Evolutionary conservation across 208 protist species (phyloP), one percentile per base, ranked within the genome.

Genomic region (Trypanosoma melophagium): DNA sequence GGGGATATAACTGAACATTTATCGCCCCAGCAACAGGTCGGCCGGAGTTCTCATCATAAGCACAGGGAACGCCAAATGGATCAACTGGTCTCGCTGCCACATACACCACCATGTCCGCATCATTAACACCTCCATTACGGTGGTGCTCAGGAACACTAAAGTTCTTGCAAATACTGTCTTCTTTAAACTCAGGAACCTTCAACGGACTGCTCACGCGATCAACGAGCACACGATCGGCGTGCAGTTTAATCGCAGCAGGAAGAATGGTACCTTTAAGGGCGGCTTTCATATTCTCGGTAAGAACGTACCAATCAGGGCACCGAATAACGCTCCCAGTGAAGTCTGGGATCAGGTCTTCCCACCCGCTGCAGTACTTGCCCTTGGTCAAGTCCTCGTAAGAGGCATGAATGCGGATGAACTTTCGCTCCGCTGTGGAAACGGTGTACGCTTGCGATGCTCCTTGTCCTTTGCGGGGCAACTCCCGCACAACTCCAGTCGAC

Each of bases 1-100:
- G 86, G 71, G 65, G 77, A 53, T 47, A 24, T 54, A 1, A 80
- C 69, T 5, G 76, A 58, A 89, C 47, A 71, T 84, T 86, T 28
- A 74, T 40, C 22, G 78, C 77, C 17, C 74, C 82, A 13, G 79
- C 73, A 13, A 77, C 41, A 2, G 83, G 80, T 3, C 60, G 75
- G 9, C 50, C 50, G 5, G 28, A 35, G 19, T 65, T 55, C 1
- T 31, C 4, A 31, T 66, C 50, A 38, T 60, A 58, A 8, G 60
- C 42, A 60, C 88, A 94, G 13, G 71, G 47, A 12, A 40, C 51
- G n/a, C 80, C 75, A 21, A 71, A 17, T 9, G 66, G 60, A 7
- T 45, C 60, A 58, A 21, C 8, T 28, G 57, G 31, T n/a, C 35
- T 51, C 2, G 74, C 69, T 9, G 60, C 42, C 2, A 76, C 69